phyloP scores from a whole-genome alignment of 164 flowering plant genomes.

The Taxillus chinensis region DNA sequence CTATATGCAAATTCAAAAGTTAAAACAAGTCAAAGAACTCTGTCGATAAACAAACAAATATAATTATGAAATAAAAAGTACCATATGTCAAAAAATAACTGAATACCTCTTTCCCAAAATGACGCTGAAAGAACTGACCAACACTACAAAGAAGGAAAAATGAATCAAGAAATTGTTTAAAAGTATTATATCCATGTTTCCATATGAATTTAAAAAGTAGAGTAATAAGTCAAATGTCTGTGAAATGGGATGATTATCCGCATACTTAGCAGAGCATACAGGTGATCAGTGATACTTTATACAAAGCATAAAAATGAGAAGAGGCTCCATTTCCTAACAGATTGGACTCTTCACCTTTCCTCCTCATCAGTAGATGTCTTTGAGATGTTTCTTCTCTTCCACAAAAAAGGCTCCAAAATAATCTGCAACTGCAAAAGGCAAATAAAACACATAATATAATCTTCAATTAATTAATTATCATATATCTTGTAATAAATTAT shows the following conservation, averaged over 20 bases:
- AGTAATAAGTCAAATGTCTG: too few relatives aligned
- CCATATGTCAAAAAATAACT: not conserved
- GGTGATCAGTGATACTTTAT: too few relatives aligned
- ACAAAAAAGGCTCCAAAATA: conserved; percentile 66
- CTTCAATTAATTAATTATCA: too few relatives aligned
- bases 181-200: not conserved
- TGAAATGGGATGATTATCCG: too few relatives aligned
- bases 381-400: conserved; percentile 39
- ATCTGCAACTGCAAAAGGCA: conserved; percentile 52
- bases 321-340: too few relatives aligned
- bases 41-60: not conserved
- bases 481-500: too few relatives aligned
- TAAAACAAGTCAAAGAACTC: not conserved
- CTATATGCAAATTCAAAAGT: not conserved
- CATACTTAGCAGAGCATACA: too few relatives aligned
- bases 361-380: conserved; percentile 27
- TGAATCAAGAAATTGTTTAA: not conserved
- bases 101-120: conserved; percentile 85
- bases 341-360: conserved; percentile 44
- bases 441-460: too few relatives aligned
- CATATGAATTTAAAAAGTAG: too few relatives aligned
- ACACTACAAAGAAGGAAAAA: conserved; percentile 46
- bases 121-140: conserved; percentile 75
- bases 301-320: too few relatives aligned
- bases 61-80: not conserved